Evolutionary conservation across 2,329 filamentous ascomycete genomes (phyloP).

Genomic region (Neonectria sp.): DNA sequence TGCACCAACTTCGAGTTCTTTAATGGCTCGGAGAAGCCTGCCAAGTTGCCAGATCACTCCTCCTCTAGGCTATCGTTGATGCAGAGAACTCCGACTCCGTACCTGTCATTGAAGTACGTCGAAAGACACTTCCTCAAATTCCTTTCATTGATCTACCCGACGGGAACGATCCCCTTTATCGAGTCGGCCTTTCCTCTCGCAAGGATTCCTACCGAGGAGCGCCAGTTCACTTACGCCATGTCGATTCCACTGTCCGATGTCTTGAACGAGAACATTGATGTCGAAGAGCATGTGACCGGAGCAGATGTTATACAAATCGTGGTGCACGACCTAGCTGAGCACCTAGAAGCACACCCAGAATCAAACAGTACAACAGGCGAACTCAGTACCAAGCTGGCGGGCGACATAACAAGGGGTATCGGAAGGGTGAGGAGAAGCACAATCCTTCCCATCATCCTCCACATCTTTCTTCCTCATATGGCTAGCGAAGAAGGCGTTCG

Average conservation of each 20-base stretch:
- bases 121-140: constrained; percentile 81
- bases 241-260: constrained; percentile 73
- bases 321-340: constrained; percentile 51
- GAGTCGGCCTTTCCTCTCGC: constrained; percentile 78
- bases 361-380: constrained; percentile 35
- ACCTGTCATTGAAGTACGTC: constrained; percentile 77
- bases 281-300: constrained; percentile 76
- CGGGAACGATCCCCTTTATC: constrained; percentile 69
- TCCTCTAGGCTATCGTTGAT: constrained; percentile 42
- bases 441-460: constrained; percentile 71
- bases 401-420: constrained; percentile 70
- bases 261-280: constrained; percentile 67
- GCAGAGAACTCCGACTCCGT: constrained; percentile 66
- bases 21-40: constrained; percentile 74
- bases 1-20: constrained; percentile 85
- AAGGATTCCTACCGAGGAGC: constrained; percentile 70
- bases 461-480: constrained; percentile 58
- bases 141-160: constrained; percentile 71
- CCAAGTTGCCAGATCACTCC: constrained; percentile 39
- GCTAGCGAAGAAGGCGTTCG: constrained; percentile 40
- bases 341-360: constrained; percentile 32
- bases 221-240: constrained; percentile 77
- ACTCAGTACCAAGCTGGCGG: constrained; percentile 54
- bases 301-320: constrained; percentile 77
- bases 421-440: constrained; percentile 75